Evolutionary conservation across 1,284 basidiomycete genomes (phyloP).

Genomic region (Puccinia coronata): DNA sequence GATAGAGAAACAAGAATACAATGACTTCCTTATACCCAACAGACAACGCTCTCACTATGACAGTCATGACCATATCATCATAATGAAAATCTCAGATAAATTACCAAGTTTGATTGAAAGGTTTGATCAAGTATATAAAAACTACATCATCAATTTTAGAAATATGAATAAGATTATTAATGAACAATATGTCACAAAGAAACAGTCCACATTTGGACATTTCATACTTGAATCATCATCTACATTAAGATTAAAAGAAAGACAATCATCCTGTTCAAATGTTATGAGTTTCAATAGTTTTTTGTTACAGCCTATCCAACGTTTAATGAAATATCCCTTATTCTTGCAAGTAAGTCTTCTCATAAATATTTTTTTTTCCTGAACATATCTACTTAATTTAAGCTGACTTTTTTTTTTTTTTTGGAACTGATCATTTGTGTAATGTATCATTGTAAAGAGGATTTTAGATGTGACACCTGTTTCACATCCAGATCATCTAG

Average conservation of each 20-base stretch:
- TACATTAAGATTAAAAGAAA: too few species aligned
- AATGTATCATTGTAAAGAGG: too few species aligned
- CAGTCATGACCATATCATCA: slow-evolving; percentile 58
- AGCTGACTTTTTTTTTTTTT: not conserved
- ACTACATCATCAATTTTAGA: slow-evolving; percentile 75
- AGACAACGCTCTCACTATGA: not conserved
- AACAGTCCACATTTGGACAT: too few species aligned
- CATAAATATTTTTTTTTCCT: not conserved
- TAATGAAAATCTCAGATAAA: slow-evolving; percentile 63
- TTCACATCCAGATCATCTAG: slow-evolving; percentile 69
- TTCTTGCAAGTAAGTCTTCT: slow-evolving; percentile 69
- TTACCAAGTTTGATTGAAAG: slow-evolving; percentile 67
- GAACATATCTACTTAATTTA: not conserved
- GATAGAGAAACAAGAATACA: not conserved
- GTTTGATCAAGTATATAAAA: slow-evolving; percentile 73
- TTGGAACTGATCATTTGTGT: too few species aligned
- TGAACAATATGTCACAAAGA: slow-evolving; percentile 53
- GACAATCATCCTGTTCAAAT: too few species aligned
- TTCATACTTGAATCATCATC: too few species aligned
- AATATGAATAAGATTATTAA: slow-evolving; percentile 65
- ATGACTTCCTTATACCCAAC: not conserved
- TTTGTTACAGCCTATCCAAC: slow-evolving; percentile 72
- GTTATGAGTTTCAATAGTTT: slow-evolving; percentile 71
- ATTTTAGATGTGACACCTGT: slow-evolving; percentile 71
- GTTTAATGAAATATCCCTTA: slow-evolving; percentile 71